phyloP scores from a whole-genome alignment of 345 rosid species.

The Lenwebbia sp. region DNA sequence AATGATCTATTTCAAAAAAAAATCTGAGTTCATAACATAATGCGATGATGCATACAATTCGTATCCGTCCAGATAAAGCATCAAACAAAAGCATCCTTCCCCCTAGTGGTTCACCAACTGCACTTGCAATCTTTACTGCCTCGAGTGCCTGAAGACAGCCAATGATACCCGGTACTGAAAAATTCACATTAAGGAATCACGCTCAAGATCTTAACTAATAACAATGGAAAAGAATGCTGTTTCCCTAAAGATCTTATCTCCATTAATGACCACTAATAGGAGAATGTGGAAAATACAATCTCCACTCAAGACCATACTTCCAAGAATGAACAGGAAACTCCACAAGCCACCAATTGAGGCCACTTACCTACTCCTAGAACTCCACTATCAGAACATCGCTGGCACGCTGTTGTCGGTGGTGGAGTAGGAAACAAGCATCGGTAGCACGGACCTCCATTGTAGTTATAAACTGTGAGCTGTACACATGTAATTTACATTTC shows the following conservation, averaged over 20 bases:
- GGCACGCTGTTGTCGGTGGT: conserved; percentile 79
- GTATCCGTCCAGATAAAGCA: conserved; percentile 75
- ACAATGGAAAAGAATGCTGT: not conserved
- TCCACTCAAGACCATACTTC: not conserved
- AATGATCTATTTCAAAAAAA: not conserved
- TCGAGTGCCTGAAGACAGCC: conserved; percentile 98
- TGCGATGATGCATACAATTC: conserved; percentile 41
- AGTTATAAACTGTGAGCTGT: conserved; percentile 63
- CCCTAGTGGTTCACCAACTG: conserved; percentile 79
- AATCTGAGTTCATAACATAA: not conserved
- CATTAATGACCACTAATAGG: not conserved
- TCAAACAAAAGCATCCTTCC: conserved; percentile 89
- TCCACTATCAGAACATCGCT: conserved; percentile 83
- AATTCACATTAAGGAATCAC: not conserved
- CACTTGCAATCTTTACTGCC: conserved; percentile 79
- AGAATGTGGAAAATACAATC: not conserved
- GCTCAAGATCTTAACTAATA: not conserved
- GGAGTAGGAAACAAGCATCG: conserved; percentile 81
- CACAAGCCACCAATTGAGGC: not conserved
- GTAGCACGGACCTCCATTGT: conserved; percentile 77
- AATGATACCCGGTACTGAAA: conserved; percentile 81
- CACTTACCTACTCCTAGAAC: conserved; percentile 78
- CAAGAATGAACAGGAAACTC: not conserved
- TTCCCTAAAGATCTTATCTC: not conserved
- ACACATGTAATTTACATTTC: not conserved